Base-by-base conservation (phyloP, 2,329 filamentous ascomycete species). In the Fusarium pininemorale region DNA sequence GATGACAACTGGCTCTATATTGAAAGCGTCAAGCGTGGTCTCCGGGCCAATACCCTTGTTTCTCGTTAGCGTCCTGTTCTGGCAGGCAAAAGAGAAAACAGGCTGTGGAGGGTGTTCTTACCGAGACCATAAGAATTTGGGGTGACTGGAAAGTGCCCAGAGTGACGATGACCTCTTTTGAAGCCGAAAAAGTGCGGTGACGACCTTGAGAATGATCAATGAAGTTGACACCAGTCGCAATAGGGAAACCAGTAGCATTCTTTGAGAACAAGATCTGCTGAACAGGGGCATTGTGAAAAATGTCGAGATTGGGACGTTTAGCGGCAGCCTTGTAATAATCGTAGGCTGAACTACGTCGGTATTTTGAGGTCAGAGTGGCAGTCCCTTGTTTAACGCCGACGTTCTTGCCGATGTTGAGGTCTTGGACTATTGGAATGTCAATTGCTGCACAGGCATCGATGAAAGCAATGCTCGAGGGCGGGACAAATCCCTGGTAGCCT, bases 141-240 rank as follows among this genome's bases (percentile, higher is more conserved):
- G 66, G 66, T 1, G 64, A 69, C 22, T 69, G 66, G 3, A 69
- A 69, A 12, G 66, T 66, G 0, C 66, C 66, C 42, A 69, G 54
- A 4, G 66, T 50, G 6, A 69, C 48, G 1, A 69, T 12, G 1
- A 69, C 64, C 8, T 69, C 66, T 7, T 63, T 69, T 4, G 44
- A 69, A 5, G 66, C 66, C 0, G 48, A 6, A 14, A 63, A 64
- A 7, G 54, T 53, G 32, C 59, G 64, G 3, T 24, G 28, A 22
- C 66, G 54, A 1, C 66, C 66, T 1, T 51, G 54, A 2, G 66
- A 44, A 3, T 69, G 42, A 7, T 69, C 66, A 28, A 69, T 69
- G 1, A 69, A 69, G 4, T 28, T 45, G 14, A 69, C 64, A 0
- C 66, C 64, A 0, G n/a, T 69, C 3, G 67, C 66, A 3, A 51